Percentiles rank a stretch among this genome's conserved stretches.
Evolutionary conservation across 768 basidiomycete species (phyloP).

Genomic region (Phaeolepiota aurea): DNA sequence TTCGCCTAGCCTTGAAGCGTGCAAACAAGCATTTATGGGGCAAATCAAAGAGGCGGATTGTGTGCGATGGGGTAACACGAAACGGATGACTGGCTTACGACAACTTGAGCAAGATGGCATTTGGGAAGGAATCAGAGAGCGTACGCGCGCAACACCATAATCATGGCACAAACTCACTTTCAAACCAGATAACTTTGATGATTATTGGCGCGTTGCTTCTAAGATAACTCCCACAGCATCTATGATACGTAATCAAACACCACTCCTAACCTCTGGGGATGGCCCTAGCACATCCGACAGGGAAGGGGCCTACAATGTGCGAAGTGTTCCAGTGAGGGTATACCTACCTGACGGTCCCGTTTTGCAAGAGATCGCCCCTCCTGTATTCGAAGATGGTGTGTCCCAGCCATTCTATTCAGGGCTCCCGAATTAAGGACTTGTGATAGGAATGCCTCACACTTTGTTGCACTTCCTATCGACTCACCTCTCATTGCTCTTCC

Average conservation of each 20-base stretch:
- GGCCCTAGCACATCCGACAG: conserved; percentile 53
- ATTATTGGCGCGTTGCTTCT: conserved; percentile 90
- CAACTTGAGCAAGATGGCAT: conserved; percentile 92
- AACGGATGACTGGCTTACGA: conserved; percentile 83
- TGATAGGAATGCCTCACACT: conserved; percentile 61
- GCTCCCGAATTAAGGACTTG: conserved; percentile 1
- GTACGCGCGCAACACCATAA: conserved; percentile 40
- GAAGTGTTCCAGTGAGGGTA: conserved; percentile 83
- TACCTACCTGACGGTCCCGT: conserved; percentile 89
- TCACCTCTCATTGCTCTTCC: conserved; percentile 79
- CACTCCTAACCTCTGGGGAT: conserved; percentile 44
- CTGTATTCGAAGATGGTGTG: conserved; percentile 71
- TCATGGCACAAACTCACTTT: conserved; percentile 3
- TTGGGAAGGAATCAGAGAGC: conserved; percentile 94
- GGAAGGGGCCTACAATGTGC: conserved; percentile 81
- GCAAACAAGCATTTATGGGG: conserved; percentile 93
- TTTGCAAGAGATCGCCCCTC: conserved; percentile 83
- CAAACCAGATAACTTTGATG: conserved; percentile 83
- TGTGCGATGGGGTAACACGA: conserved; percentile 93
- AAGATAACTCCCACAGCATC: conserved; percentile 83
- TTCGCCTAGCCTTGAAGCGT: conserved; percentile 73
- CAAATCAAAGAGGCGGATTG: conserved; percentile 97
- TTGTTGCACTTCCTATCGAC: conserved; percentile 60
- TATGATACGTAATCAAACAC: conserved; percentile 49
- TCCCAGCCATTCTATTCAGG: conserved; percentile 9